Conservation (phyloP, 306 rosid species). For the Castanopsis chinensis region DNA sequence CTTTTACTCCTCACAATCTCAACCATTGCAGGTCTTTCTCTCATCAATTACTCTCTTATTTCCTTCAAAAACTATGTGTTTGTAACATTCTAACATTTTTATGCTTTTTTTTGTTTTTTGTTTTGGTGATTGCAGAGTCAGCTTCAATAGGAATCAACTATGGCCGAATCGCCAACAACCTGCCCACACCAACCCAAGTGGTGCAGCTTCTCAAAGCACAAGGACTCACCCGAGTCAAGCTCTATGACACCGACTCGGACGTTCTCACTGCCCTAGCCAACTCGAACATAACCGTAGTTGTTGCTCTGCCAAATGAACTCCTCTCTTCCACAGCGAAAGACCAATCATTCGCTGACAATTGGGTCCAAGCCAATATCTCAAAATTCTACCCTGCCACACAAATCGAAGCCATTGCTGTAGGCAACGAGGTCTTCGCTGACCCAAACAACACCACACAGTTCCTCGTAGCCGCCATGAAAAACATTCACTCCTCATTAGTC, state of each 20-base stretch:
- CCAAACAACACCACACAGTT: conserved; percentile 54
- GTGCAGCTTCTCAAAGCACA: conserved; percentile 59
- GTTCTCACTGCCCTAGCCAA: conserved; percentile 60
- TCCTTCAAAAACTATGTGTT: background rate
- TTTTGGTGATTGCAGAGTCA: conserved; percentile 27
- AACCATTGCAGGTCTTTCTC: conserved; percentile 39
- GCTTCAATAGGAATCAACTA: conserved; percentile 77
- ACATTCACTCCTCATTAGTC: conserved; percentile 41
- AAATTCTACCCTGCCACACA: conserved; percentile 56
- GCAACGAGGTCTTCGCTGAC: conserved; percentile 83
- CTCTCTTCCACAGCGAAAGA: conserved; percentile 60
- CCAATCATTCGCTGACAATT: conserved; percentile 62
- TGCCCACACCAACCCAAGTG: conserved; percentile 59
- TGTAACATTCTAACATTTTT: background rate
- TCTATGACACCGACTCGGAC: conserved; percentile 65
- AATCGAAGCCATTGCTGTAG: conserved; percentile 75
- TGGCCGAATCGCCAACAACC: conserved; percentile 62
- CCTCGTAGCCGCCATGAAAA: conserved; percentile 81
- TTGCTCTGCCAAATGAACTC: conserved; percentile 68
- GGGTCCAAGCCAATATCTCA: conserved; percentile 67
- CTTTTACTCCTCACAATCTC: conserved; percentile 21
- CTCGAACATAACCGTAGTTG: conserved; percentile 49
- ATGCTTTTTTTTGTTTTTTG: background rate
- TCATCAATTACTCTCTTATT: background rate
- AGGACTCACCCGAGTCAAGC: conserved; percentile 59